phyloP scores from a whole-genome alignment of 768 basidiomycete genomes.

The Trametes elegans region DNA sequence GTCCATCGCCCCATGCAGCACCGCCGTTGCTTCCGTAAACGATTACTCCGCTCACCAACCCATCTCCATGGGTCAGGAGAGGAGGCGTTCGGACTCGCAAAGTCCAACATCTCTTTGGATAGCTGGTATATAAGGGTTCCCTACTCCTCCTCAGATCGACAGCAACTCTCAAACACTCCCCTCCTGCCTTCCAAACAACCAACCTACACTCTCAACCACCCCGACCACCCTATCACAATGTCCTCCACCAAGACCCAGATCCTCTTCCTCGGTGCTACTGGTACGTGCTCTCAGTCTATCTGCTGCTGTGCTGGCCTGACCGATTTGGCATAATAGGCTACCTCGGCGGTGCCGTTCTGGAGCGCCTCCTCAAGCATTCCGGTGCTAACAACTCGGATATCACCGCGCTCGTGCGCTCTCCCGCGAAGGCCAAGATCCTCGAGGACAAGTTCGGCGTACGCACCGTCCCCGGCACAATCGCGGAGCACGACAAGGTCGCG shows the following conservation, averaged over 20 bases:
- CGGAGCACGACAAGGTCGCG: constrained; percentile 39
- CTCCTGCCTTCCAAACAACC: too few relatives aligned
- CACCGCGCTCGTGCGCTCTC: constrained; percentile 5
- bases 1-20: too few relatives aligned
- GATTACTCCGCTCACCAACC: too few relatives aligned
- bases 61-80: too few relatives aligned
- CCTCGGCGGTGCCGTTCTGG: constrained; percentile 54
- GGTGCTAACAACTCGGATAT: neutral
- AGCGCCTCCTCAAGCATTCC: constrained; percentile 42
- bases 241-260: constrained; percentile 32
- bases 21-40: too few relatives aligned
- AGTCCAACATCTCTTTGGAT: too few relatives aligned
- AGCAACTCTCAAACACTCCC: too few relatives aligned
- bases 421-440: constrained; percentile 5
- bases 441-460: constrained; percentile 22
- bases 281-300: constrained; percentile 21
- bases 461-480: constrained; percentile 18
- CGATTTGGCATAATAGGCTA: constrained; percentile 41
- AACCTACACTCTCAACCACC: neutral
- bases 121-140: too few relatives aligned
- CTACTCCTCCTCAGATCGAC: too few relatives aligned
- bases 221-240: neutral
- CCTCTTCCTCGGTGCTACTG: constrained; percentile 45
- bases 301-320: neutral
- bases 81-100: too few relatives aligned